Conservation (phyloP, 1,139 yeast species). For the Zygotorulaspora mrakii region DNA sequence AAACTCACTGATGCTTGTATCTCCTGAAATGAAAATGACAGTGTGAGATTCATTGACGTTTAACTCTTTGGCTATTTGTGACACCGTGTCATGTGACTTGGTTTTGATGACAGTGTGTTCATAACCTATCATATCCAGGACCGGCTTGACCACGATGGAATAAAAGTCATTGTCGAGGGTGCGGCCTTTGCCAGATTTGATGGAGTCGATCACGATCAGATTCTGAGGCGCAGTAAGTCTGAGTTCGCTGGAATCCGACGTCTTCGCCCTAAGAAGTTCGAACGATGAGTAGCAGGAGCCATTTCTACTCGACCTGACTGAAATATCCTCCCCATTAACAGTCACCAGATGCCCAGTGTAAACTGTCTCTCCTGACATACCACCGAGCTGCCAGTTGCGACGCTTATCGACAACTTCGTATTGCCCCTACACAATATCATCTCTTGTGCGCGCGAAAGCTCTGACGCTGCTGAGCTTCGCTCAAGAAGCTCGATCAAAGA, state of each 20-base stretch:
- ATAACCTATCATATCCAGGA: slow-evolving; percentile 41
- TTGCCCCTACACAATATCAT: not conserved
- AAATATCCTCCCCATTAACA: slow-evolving; percentile 7
- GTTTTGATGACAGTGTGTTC: slow-evolving; percentile 44
- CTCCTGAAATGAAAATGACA: slow-evolving; percentile 73
- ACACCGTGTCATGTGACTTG: slow-evolving; percentile 37
- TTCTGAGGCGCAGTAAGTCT: slow-evolving; percentile 2
- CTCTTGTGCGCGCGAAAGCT: too few relatives aligned
- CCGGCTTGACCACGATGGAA: slow-evolving; percentile 43
- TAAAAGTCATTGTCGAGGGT: slow-evolving; percentile 42
- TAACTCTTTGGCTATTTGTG: slow-evolving; percentile 39
- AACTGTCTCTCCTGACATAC: not conserved
- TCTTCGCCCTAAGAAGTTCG: slow-evolving; percentile 1
- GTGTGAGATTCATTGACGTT: slow-evolving; percentile 36
- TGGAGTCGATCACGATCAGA: slow-evolving; percentile 48
- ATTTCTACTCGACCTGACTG: slow-evolving; percentile 12
- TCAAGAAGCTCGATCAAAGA: too few relatives aligned
- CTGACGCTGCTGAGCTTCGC: too few relatives aligned
- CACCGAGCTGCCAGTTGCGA: too few relatives aligned
- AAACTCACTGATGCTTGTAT: slow-evolving; percentile 77
- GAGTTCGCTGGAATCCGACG: not conserved
- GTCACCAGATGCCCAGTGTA: slow-evolving; percentile 9
- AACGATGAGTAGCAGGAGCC: slow-evolving; percentile 16
- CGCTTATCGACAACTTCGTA: too few relatives aligned
- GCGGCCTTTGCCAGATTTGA: slow-evolving; percentile 56